Conservation (phyloP, 2,329 filamentous ascomycete genomes). For the Blumeriella jaapii region DNA sequence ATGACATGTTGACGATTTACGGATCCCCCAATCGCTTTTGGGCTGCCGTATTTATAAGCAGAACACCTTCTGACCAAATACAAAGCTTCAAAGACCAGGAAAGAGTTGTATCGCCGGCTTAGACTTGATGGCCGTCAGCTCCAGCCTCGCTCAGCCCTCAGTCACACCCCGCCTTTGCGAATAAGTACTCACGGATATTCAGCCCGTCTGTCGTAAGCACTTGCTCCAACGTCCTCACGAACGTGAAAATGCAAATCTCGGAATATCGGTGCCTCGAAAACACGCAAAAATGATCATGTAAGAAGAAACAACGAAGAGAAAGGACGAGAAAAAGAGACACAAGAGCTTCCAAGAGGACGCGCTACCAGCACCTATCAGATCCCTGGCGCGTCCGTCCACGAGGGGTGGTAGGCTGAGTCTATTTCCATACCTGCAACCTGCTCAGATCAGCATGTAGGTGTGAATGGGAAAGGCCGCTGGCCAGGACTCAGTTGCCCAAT, state of each 20-base stretch:
- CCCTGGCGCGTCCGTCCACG: too few species aligned
- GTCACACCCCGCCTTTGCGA: not conserved
- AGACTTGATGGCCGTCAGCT: slow-evolving; percentile 5
- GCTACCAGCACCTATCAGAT: too few species aligned
- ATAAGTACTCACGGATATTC: not conserved
- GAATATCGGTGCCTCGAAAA: too few species aligned
- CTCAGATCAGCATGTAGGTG: too few species aligned
- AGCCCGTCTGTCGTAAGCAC: not conserved
- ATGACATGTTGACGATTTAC: slow-evolving; percentile 20
- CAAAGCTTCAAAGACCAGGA: slow-evolving; percentile 4
- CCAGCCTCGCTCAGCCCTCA: slow-evolving; percentile 6
- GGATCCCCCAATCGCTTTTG: not conserved
- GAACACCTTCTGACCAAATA: slow-evolving; percentile 10
- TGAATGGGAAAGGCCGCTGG: slow-evolving; percentile 11
- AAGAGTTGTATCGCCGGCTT: slow-evolving; percentile 2
- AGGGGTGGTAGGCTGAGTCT: slow-evolving; percentile 23
- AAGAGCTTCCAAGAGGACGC: too few species aligned
- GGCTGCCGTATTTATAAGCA: not conserved
- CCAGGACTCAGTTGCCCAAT: slow-evolving; percentile 12
- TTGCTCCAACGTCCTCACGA: too few species aligned
- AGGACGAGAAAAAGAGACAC: too few species aligned
- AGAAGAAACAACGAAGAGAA: slow-evolving; percentile 2
- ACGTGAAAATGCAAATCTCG: not conserved
- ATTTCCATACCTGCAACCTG: too few species aligned
- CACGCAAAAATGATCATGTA: not conserved